Percentiles rank a stretch among this genome's conserved stretches.
These are phyloP conservation scores for Phalaenopsis aphrodite DNA, from an alignment of 106 monocot genomes.

Conservation along the genomic window DNA sequence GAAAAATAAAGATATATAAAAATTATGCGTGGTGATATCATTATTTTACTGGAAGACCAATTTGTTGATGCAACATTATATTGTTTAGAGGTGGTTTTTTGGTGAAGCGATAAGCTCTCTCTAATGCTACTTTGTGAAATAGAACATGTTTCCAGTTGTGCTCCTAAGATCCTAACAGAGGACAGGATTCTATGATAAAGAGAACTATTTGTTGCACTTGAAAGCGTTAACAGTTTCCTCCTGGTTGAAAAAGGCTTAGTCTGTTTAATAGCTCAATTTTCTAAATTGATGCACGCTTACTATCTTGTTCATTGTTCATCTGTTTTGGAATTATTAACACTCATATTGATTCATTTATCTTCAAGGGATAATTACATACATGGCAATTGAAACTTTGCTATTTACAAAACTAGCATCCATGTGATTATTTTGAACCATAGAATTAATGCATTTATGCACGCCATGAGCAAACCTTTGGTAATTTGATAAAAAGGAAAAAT, in stretches of 20 bases:
- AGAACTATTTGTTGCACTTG: background rate
- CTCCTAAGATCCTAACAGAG: background rate
- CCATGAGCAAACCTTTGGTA: too few relatives aligned
- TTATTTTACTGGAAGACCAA: background rate
- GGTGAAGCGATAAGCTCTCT: background rate
- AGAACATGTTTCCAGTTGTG: background rate
- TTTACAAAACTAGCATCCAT: too few relatives aligned
- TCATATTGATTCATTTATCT: background rate
- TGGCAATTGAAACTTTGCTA: too few relatives aligned
- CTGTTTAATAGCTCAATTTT: background rate
- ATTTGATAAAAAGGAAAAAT: too few relatives aligned
- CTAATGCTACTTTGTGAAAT: background rate
- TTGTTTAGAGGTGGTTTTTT: background rate
- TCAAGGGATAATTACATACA: too few relatives aligned
- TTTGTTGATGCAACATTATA: background rate
- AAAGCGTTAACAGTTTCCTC: background rate
- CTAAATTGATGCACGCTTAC: background rate
- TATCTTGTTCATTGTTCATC: background rate
- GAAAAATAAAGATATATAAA: background rate
- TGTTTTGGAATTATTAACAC: background rate
- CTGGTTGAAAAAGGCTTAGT: background rate
- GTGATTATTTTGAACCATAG: too few relatives aligned
- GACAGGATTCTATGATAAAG: background rate
- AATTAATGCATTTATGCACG: too few relatives aligned
- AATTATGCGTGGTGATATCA: background rate